A percentile compares a stretch with the other conserved stretches of the same genome.
Conservation (phyloP, 306 rosid genomes). For the Lathyrus aphaca region DNA sequence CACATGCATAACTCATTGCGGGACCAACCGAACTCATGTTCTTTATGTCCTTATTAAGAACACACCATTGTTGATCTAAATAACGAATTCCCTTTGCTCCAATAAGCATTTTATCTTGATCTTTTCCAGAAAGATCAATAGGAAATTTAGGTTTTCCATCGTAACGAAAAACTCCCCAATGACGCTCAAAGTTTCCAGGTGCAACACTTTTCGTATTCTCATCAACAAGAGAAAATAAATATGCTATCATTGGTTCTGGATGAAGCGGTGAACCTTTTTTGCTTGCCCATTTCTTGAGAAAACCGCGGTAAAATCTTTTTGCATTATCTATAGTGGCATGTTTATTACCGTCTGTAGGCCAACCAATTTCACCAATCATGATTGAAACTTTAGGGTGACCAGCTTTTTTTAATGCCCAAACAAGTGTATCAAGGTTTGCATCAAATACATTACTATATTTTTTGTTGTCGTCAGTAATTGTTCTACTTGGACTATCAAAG, state of each 20-base stretch:
- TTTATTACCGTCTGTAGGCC: conserved; percentile 81
- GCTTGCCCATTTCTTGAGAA: conserved; percentile 54
- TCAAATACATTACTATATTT: conserved; percentile 66
- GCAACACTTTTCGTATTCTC: conserved; percentile 67
- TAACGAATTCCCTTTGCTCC: conserved; percentile 69
- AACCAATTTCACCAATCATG: conserved; percentile 77
- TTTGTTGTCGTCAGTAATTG: conserved; percentile 46
- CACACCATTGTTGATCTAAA: conserved; percentile 64
- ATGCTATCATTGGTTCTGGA: conserved; percentile 38
- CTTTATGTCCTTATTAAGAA: conserved; percentile 3
- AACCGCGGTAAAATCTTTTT: conserved; percentile 62
- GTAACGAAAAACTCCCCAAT: conserved; percentile 75
- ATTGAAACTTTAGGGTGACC: conserved; percentile 53
- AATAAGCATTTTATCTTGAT: conserved; percentile 41
- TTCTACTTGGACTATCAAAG: conserved; percentile 40
- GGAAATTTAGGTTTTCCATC: conserved; percentile 56
- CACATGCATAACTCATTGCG: conserved; percentile 55
- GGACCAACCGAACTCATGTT: neutral
- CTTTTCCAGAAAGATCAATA: conserved; percentile 62
- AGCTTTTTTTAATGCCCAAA: conserved; percentile 53
- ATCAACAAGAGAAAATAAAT: conserved; percentile 64
- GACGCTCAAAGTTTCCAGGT: conserved; percentile 76
- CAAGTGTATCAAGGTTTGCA: conserved; percentile 69
- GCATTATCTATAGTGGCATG: conserved; percentile 46
- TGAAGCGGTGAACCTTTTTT: conserved; percentile 62